Conservation (phyloP, 1,284 basidiomycete species). For the Macrocystidia cucumis region DNA sequence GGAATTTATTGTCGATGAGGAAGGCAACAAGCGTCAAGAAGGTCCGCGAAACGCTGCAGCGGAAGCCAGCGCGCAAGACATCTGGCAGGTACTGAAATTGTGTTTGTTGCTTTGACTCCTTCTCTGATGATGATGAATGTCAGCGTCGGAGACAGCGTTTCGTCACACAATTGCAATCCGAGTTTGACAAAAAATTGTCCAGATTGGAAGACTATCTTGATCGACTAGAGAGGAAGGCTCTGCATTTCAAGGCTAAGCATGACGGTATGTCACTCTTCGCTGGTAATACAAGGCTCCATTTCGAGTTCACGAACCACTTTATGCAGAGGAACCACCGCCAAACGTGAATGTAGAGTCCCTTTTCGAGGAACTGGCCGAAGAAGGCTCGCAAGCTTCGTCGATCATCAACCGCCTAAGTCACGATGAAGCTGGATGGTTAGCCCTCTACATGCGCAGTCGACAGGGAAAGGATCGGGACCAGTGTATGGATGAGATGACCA, state of each 20-base stretch:
- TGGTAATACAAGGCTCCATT: neutral
- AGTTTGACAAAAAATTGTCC: constrained; percentile 43
- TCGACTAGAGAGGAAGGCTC: constrained; percentile 44
- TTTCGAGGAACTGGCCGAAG: constrained; percentile 61
- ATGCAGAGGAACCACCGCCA: constrained; percentile 37
- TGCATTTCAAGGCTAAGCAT: constrained; percentile 26
- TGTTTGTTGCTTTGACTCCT: constrained; percentile 3
- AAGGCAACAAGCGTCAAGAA: constrained; percentile 44
- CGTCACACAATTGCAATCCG: constrained; percentile 42
- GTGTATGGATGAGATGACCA: constrained; percentile 50
- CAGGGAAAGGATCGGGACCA: constrained; percentile 42
- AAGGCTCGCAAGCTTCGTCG: constrained; percentile 32
- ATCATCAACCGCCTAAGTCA: constrained; percentile 33
- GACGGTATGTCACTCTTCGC: constrained; percentile 31
- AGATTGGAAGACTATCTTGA: constrained; percentile 47
- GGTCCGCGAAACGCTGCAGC: constrained; percentile 68
- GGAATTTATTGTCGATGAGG: constrained; percentile 46
- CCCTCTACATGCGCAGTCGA: constrained; percentile 44
- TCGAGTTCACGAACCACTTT: constrained; percentile 1
- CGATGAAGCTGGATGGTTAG: constrained; percentile 57
- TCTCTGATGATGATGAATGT: constrained; percentile 1
- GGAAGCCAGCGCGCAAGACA: constrained; percentile 50
- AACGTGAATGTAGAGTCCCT: constrained; percentile 57
- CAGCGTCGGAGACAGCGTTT: constrained; percentile 39
- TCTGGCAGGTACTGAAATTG: constrained; percentile 57